Base-by-base conservation (phyloP, 768 basidiomycete genomes). In the Naganishia vaughanmartiniae region DNA sequence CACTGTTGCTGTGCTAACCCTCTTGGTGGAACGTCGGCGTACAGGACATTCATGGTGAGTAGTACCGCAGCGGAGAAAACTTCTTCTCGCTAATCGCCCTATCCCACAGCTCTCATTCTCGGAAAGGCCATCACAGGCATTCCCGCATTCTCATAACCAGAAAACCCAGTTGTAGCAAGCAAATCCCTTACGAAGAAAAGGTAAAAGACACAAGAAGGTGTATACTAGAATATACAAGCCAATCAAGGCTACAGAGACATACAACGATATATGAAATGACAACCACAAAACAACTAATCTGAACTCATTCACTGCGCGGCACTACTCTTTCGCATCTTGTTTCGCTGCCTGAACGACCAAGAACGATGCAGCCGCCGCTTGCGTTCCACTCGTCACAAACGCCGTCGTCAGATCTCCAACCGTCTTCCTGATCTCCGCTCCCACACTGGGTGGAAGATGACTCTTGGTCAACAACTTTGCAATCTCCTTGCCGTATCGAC, bases 111-210 rank as follows among this genome's bases (percentile, higher is more conserved):
- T n/a, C 89, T 95, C 70, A 92, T 97, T 65, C 84, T 99, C 46
- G 95, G 95, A 65, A 94, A 91, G 77, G 91, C 93, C 1, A 88
- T 97, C 77, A 97, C 95, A 0, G 92, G 88, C 17, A 86, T 93
- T 53, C 87, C 87, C 51, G 95, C 95, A 0, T 98, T 97, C 78
- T 69, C 74, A 12, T 77, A 69, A 46, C 24, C 31, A 31, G 19
- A 7, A 34, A 55, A 33, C 12, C 31, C 33, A 33, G 17, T 55
- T 30, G 54, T 34, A 55, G 7, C 24, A 55, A 34, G 33, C 54
- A 55, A 55, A 34, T 3, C 12, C 54, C 33, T 15, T 30, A 55
- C 19, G 15, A 31, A 12, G 2, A 5, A 34, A n/a, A 33, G 48
- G 48, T 12, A 51, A 51, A 51, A 51, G 48, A 51, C 42, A 42